Base-by-base conservation (phyloP, 768 basidiomycete genomes). In the Panaeolus papilionaceus region DNA sequence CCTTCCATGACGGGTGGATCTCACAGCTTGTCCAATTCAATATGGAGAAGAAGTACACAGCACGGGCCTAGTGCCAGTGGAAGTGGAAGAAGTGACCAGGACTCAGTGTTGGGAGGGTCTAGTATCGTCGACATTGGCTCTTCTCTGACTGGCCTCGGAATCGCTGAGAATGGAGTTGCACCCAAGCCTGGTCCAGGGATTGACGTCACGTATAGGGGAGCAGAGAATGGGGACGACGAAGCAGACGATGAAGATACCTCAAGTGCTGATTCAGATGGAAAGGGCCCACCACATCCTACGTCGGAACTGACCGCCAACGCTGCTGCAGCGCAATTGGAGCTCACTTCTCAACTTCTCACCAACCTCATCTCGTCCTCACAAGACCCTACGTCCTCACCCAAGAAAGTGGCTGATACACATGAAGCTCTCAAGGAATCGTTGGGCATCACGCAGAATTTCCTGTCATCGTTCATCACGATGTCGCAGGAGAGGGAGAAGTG, bases 401-500 rank as follows among this genome's bases (percentile, higher is more conserved):
- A 45, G 42, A 65, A 67, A 6, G 16, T 45, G 0, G 61, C n/a
- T 20, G 76, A 79, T 64, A 75, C 85, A 38, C 81, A 84, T 54
- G 79, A 82, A 8, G 89, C 89, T 0, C 75, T 96, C 20, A 84
- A 84, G 38, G 88, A 90, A 38, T 89, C 89, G 0, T 79, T 94
- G 11, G 67, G 75, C 1, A 81, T 83, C 0, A 86, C 91, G 3
- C 86, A 89, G 67, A 64, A 54, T 8, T 83, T 92, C 78, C 75
- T 93, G n/a, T 79, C 79, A 63, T 90, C 92, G 66, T 94, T 92
- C 72, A 79, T 88, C 1, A 77, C 84, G 51, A 93, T 96, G 88
- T 82, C 85, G 5, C 82, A 83, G 65, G 90, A 91, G 66, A 84
- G 96, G n/a, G 96, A 98, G 70, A 85, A 86, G 62, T 98, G 91